Base-by-base conservation (phyloP, 176 grass and related monocot species). In the Musa itinerans region DNA sequence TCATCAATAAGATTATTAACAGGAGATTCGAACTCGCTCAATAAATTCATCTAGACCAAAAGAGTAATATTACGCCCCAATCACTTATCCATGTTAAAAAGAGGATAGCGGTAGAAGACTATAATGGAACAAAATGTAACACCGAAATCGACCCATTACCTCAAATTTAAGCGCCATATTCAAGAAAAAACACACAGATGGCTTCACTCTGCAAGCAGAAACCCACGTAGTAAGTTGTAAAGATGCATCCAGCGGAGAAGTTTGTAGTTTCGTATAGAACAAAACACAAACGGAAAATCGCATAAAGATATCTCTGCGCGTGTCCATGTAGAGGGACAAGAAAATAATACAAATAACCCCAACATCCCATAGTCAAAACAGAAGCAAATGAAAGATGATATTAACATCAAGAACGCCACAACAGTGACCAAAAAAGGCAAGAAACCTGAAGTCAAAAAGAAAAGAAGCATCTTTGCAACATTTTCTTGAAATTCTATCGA, bases 81-180 rank as follows among this genome's bases (percentile, higher is more conserved):
- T 43, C 34, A 43, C 34, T 43, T 43, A 6, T 43, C 34, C 34
- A 43, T 43, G 4, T 5, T 43, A 43, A 43, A 43, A 43, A 43
- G 34, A 43, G 34, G 34, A 6, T 43, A 6, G 34, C 3, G 3
- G 3, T 3, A 61, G 49, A 85, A 73, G 10, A 58, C 7, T 62
- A 69, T 52, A 13, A 23, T 11, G 10, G 25, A 21, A 34, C 13
- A 67, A 73, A 6, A 78, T 53, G 14, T 16, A 65, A 49, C 6
- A n/a, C 11, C 11, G 13, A 20, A 73, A 78, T 62, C 34, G 76
- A 68, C 19, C 26, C 49, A 81, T 13, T 63, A 92, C 89, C 86
- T 92, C 86, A 72, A 92, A 92, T 66, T 79, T 86, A 71, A 92
- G 89, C 59, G 86, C 89, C 89, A 92, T 92, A 59, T 20, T 49